Evolutionary conservation across 176 grass and related monocot species (phyloP), one percentile per base, ranked within the genome.

Genomic region (Chloris gayana): DNA sequence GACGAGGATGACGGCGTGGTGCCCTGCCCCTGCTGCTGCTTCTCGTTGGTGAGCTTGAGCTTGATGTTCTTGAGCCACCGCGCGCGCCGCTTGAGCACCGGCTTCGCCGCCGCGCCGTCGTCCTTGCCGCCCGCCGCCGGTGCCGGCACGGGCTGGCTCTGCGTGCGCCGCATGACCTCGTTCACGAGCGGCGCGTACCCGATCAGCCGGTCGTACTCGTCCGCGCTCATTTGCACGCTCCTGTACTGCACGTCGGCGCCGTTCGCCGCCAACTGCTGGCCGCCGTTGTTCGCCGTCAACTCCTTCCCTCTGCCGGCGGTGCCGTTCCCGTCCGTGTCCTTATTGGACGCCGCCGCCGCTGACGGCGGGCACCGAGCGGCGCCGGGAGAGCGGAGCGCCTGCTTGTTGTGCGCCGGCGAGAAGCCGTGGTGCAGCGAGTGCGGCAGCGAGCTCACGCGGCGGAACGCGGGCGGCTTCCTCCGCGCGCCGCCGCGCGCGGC

Each of bases 51-150:
- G 19, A 90, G 86, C 24, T 86, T 81, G 70, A 87, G 73, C 79
- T 89, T 98, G 65, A 93, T 91, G 62, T 95, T 98, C 81, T 89
- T 98, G 9, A 98, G 73, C 95, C 92, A 95, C 11, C 80, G 76
- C 1, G 82, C 63, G 25, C 90, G 89, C 80, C 83, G 91, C 78
- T 72, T 88, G 54, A 54, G 72, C 8, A 21, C 70, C 10, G 49
- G 58, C 73, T 89, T 93, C 7, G 62, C n/a, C n/a, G n/a, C n/a
- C n/a, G 22, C n/a, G 56, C 14, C 80, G 75, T 29, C 79, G 45
- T 29, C 65, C 12, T 69, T 41, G 9, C 2, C 7, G 5, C 22
- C 6, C 9, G 64, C 39, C 3, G 15, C 58, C 15, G 39, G 35
- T 0, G 27, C 67, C 18, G 54, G 38, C 67, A 64, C 62, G 7